phyloP scores from a whole-genome alignment of 1,284 basidiomycete genomes.

The Leccinum subrobustum region DNA sequence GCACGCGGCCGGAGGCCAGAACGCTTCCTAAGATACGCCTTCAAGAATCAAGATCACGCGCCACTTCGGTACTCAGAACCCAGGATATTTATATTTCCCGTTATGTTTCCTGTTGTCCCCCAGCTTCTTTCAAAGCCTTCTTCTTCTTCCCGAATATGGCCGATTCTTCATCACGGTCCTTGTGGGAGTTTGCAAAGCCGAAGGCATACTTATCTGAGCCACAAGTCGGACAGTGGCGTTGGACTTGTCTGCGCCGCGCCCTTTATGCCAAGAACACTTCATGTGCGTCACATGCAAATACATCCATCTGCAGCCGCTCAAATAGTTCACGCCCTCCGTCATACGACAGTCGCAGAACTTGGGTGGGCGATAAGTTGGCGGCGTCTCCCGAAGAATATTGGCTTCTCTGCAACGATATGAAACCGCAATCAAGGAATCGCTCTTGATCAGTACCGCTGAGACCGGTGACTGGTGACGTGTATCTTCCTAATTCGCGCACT shows the following conservation, averaged over 20 bases:
- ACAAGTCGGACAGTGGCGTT: background rate
- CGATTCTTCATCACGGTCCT: background rate
- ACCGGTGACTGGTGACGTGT: background rate
- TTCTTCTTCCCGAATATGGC: background rate
- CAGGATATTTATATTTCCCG: background rate
- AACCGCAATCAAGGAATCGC: background rate
- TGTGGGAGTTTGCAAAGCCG: background rate
- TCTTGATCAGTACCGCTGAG: background rate
- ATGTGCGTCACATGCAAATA: background rate
- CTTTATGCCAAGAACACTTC: background rate
- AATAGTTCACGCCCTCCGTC: background rate
- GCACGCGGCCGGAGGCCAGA: background rate
- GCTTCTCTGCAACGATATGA: constrained; percentile 4
- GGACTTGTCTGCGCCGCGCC: background rate
- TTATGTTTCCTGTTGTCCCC: background rate
- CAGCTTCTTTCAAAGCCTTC: constrained; percentile 1
- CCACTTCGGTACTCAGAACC: constrained; percentile 2
- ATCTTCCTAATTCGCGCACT: background rate
- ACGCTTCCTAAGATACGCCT: background rate
- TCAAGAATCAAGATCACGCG: background rate
- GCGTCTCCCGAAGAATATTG: background rate
- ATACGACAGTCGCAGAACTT: background rate
- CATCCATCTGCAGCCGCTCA: background rate
- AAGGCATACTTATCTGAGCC: background rate
- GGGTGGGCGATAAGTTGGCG: background rate